A percentile compares a stretch with the other conserved stretches of the same genome.
Evolutionary conservation across 306 rosid genomes (phyloP).

Genomic region (Pachyrhizus erosus): DNA sequence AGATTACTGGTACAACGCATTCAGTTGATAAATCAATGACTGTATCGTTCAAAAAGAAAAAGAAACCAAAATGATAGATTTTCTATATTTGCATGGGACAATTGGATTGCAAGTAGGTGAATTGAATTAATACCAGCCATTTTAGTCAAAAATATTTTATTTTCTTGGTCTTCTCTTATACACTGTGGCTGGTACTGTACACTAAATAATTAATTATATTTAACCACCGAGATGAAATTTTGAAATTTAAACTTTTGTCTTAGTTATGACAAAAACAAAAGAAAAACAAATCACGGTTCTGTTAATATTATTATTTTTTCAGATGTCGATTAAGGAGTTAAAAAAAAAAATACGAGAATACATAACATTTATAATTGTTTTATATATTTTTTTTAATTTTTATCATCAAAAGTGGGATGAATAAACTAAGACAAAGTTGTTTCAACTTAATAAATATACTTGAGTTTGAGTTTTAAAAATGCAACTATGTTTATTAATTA

Average conservation of each 20-base stretch:
- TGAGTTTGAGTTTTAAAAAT: too few relatives aligned
- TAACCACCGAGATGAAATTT: neutral
- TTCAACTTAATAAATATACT: too few relatives aligned
- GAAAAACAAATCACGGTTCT: neutral
- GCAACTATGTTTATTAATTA: too few relatives aligned
- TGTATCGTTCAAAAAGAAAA: neutral
- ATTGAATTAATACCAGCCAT: conserved; percentile 22
- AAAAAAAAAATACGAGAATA: too few relatives aligned
- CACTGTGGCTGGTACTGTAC: neutral
- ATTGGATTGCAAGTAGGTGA: conserved; percentile 18
- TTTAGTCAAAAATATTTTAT: neutral
- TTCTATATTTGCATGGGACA: conserved; percentile 35
- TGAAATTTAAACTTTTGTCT: neutral
- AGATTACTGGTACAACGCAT: conserved; percentile 11
- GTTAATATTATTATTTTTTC: neutral
- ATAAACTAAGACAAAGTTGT: too few relatives aligned
- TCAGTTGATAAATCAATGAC: neutral
- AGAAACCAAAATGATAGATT: conserved; percentile 24
- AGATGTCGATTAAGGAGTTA: too few relatives aligned
- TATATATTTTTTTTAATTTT: too few relatives aligned
- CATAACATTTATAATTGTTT: too few relatives aligned
- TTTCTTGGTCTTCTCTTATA: neutral
- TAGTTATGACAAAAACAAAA: neutral
- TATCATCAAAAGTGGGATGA: too few relatives aligned
- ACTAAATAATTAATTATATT: neutral